Percentiles rank a stretch among this genome's conserved stretches.
These are phyloP conservation scores for Canavalia ensiformis DNA, from an alignment of 306 rosid species.

Conservation along the genomic window DNA sequence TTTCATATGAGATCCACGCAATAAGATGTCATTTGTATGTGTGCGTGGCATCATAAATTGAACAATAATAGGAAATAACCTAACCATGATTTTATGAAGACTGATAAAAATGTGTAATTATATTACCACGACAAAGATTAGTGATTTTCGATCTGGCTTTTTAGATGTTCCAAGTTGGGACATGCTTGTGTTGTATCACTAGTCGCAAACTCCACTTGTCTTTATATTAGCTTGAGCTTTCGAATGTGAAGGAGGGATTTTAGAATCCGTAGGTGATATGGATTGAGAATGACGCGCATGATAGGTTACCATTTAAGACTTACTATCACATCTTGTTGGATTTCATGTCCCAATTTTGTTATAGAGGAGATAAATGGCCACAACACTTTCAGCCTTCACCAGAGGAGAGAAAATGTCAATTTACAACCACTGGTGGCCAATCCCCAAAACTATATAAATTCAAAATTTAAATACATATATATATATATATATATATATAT, in stretches of 20 bases:
- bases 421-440: neutral
- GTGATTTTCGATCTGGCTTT: slow-evolving; percentile 37
- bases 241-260: slow-evolving; percentile 11
- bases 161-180: slow-evolving; percentile 15
- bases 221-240: slow-evolving; percentile 23
- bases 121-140: slow-evolving; percentile 39
- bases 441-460: neutral
- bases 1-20: neutral
- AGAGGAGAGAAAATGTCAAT: slow-evolving; percentile 32
- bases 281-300: slow-evolving; percentile 43
- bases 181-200: slow-evolving; percentile 26
- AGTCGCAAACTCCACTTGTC: slow-evolving; percentile 37
- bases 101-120: neutral
- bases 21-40: slow-evolving; percentile 19
- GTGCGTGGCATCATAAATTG: slow-evolving; percentile 32
- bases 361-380: slow-evolving; percentile 4
- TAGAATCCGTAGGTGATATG: slow-evolving; percentile 36
- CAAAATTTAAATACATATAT: neutral
- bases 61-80: neutral
- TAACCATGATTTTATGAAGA: slow-evolving; percentile 2
- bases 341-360: slow-evolving; percentile 32
- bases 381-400: slow-evolving; percentile 8
- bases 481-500: neutral
- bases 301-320: slow-evolving; percentile 34
- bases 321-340: slow-evolving; percentile 44